These are phyloP conservation scores for Raddia guianensis DNA, from an alignment of 176 grass and related monocot species.

Conservation along the genomic window DNA sequence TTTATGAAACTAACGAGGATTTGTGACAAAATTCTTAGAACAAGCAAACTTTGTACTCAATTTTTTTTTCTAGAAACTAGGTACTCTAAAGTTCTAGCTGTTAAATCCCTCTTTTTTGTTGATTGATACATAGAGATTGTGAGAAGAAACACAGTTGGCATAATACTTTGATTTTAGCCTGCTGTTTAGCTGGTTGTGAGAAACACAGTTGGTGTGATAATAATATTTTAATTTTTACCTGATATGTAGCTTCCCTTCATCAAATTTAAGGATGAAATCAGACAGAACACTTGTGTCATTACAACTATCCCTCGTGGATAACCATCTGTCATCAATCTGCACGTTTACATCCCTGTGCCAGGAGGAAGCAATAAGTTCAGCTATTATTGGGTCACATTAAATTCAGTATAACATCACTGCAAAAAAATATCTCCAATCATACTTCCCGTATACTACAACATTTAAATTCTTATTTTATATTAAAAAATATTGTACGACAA, in stretches of 20 bases:
- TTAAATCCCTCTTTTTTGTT: not conserved
- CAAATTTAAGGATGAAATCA: conserved; percentile 68
- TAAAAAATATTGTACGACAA: conserved; percentile 10
- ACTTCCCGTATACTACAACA: not conserved
- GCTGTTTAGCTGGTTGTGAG: no score
- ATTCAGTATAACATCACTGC: not conserved
- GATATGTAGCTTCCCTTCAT: conserved; percentile 42
- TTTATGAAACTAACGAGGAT: not conserved
- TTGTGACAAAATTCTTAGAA: not conserved
- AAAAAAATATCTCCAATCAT: not conserved
- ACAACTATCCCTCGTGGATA: conserved; percentile 61
- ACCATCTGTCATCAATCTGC: conserved; percentile 69
- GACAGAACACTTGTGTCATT: conserved; percentile 72
- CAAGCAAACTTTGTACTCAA: not conserved
- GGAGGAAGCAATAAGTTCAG: conserved; percentile 1
- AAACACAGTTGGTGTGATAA: no score
- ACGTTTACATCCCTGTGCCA: conserved; percentile 71
- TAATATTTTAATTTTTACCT: conserved; percentile 17
- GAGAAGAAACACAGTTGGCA: no score
- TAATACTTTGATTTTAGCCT: no score
- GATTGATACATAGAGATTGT: not conserved
- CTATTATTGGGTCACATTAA: not conserved
- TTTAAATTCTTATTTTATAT: not conserved
- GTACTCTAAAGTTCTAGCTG: not conserved
- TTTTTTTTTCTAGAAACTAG: not conserved